Base-by-base conservation (phyloP, 2,329 filamentous ascomycete species). In the Metarhizium anisopliae region DNA sequence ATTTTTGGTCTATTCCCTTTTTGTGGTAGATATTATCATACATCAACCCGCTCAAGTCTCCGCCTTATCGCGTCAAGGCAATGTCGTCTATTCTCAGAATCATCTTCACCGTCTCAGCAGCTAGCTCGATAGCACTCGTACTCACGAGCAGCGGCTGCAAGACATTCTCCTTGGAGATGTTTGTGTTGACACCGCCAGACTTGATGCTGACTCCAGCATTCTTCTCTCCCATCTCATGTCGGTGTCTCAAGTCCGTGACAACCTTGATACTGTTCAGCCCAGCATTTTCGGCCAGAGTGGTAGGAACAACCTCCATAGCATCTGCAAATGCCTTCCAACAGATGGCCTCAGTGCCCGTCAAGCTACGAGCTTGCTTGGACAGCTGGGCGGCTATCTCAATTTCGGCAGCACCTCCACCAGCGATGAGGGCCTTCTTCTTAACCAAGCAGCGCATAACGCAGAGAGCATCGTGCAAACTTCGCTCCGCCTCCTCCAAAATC, bases 251-350 rank as follows among this genome's bases (percentile, higher is more conserved):
- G 66, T 97, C 94, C 30, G 94, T 99, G 50, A 99, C 94, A 32
- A 99, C 94, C 77, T 95, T 96, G 81, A 99, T 99, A 71, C 89
- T 93, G 80, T 99, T 99, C 60, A 99, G 79, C 52, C 94, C 94
- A 0, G 94, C 94, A 66, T 99, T 99, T 77, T 99, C 94, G 0
- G 94, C 95, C 63, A 99, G 79, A 1, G 94, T 99, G 38, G 93
- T 96, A 14, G 95, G 94, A 55, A 99, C 89, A 47, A 99, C 90
- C 75, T 99, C 94, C 77, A 99, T 87, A 7, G 94, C 94, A 61
- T 99, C 93, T 2, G 95, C 94, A 68, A 99, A 99, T 0, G 93
- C 93, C 77, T 96, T 97, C 90, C 90, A 99, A 83, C 94, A 99
- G 68, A 97, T 96, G 43, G 91, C 85, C 72, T 99, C 94, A 5